Evolutionary conservation across 2,329 filamentous ascomycete species (phyloP).

Genomic region (Penicillium decumbens): DNA sequence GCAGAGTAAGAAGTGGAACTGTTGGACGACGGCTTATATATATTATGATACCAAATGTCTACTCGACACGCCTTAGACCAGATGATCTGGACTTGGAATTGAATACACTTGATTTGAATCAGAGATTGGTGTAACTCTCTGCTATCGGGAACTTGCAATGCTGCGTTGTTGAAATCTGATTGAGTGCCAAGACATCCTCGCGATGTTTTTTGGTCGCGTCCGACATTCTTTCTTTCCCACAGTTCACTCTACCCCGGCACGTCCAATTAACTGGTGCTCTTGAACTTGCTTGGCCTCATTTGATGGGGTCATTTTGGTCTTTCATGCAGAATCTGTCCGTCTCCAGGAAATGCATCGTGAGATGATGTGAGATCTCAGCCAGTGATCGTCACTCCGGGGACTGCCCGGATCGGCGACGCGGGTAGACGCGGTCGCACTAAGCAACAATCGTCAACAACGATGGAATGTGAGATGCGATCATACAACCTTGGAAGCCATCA

Average conservation of each 20-base stretch:
- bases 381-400: neutral
- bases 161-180: no score
- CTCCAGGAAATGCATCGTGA: neutral
- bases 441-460: constrained; percentile 3
- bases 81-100: neutral
- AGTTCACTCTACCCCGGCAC: neutral
- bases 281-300: neutral
- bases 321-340: neutral
- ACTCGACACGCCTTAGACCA: no score
- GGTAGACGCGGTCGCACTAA: constrained; percentile 5
- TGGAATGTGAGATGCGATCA: constrained; percentile 8
- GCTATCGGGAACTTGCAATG: no score
- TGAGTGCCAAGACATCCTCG: neutral
- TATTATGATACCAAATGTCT: no score
- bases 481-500: neutral
- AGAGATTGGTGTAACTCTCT: no score
- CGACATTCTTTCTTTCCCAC: neutral
- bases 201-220: neutral
- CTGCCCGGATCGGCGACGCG: constrained; percentile 8
- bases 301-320: neutral
- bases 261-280: neutral
- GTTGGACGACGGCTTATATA: no score
- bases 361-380: neutral
- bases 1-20: no score
- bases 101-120: neutral